Evolutionary conservation across 768 basidiomycete genomes (phyloP), one percentile per base, ranked within the genome.

Genomic region (Termitomyces heimii): DNA sequence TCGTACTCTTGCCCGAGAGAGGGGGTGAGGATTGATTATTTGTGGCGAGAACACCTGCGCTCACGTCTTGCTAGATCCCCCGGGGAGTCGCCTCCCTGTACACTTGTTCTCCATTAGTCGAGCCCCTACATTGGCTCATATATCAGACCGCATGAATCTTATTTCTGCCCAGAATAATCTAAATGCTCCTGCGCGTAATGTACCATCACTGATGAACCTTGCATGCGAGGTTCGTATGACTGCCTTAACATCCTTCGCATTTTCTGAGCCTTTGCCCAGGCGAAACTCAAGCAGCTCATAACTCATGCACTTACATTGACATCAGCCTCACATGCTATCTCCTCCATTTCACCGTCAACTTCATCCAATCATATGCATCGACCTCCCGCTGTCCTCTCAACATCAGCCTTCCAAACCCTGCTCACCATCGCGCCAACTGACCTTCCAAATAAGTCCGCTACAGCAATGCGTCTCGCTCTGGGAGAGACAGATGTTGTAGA

Each of bases 251-350:
- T 20, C 1, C 16, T 54, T 18, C 22, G 9, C 43, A 53, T 46
- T 39, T 55, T 56, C 32, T 48, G 22, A 56, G 32, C 56, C 26
- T 44, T 29, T 3, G 39, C 34, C 16, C 59, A 91, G 89, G 88
- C 88, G 18, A 89, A 90, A 67, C 77, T 93, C 4, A 93, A 93
- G 66, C 88, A 92, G 57, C 80, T 92, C 28, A 86, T 93, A 61
- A 89, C 86, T 1, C 88, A 88, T 62, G 88, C 90, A 5, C 70
- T 93, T 31, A 86, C 89, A 3, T 73, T 92, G 10, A 91, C 89
- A 2, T 83, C 88, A 0, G 79, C 84, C 8, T 92, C 90, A 6
- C 82, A 86, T 62, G 83, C 88, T 29, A 85, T 91, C 62, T 81
- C 85, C 7, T 92, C 90, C 47, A 90, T 93, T 48, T 77, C 75